Evolutionary conservation across 441 rosid species (phyloP).

Genomic region (Arabidopsis hybrid): DNA sequence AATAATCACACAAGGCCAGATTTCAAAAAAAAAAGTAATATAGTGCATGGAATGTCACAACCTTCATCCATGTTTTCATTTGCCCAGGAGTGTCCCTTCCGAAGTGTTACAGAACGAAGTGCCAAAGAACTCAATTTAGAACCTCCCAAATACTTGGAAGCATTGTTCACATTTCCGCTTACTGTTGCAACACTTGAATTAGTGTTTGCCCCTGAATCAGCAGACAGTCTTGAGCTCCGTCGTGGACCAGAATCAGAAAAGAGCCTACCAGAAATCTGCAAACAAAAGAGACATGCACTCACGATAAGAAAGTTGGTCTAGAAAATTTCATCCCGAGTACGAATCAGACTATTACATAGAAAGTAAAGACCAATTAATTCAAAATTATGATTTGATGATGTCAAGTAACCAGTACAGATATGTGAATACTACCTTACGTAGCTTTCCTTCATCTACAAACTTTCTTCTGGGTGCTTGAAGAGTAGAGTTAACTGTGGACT

Average conservation of each 20-base stretch:
- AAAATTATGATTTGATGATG: conserved; percentile 17
- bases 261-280: conserved; percentile 94
- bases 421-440: conserved; percentile 75
- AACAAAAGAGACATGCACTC: conserved; percentile 28
- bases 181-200: conserved; percentile 55
- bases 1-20: conserved; percentile 17
- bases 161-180: conserved; percentile 78
- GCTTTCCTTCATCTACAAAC: conserved; percentile 97
- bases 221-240: conserved; percentile 81
- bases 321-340: conserved; percentile 21
- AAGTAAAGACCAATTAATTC: not conserved
- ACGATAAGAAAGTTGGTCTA: conserved; percentile 14
- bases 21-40: conserved; percentile 5
- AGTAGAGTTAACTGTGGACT: conserved; percentile 76
- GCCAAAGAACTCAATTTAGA: conserved; percentile 81
- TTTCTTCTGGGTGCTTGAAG: conserved; percentile 96
- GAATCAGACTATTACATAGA: conserved; percentile 23
- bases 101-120: conserved; percentile 82
- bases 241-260: conserved; percentile 97
- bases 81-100: conserved; percentile 88
- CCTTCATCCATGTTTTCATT: conserved; percentile 94
- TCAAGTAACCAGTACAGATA: conserved; percentile 27
- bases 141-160: conserved; percentile 85
- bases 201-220: conserved; percentile 68
- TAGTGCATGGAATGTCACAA: conserved; percentile 39